Evolutionary conservation across 2,329 filamentous ascomycete species (phyloP).

Genomic region (Ophiostoma tasmaniense): DNA sequence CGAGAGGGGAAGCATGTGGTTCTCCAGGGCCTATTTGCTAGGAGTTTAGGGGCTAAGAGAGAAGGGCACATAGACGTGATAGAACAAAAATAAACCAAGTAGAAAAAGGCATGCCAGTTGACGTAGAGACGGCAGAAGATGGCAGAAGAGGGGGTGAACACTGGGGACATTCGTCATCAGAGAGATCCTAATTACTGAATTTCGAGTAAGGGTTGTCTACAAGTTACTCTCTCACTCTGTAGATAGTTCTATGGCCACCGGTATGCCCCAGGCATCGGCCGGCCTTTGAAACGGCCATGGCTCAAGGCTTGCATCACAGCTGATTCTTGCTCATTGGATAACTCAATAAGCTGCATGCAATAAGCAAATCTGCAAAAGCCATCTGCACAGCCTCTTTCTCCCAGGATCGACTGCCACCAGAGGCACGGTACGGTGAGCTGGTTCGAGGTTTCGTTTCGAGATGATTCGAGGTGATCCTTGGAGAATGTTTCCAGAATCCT

Average conservation of each 20-base stretch:
- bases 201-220: background rate
- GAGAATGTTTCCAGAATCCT: background rate
- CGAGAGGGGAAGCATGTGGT: background rate
- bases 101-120: background rate
- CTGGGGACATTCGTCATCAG: background rate
- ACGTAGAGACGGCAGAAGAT: constrained; percentile 1
- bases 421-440: background rate
- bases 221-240: too few species aligned
- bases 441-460: too few species aligned
- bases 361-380: background rate
- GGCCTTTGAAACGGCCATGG: background rate
- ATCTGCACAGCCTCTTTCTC: background rate
- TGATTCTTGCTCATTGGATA: background rate
- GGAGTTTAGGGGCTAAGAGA: background rate
- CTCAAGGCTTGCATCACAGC: background rate
- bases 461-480: background rate
- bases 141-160: constrained; percentile 1
- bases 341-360: background rate
- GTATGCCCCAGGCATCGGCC: background rate
- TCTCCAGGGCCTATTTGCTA: background rate
- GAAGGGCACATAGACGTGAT: background rate
- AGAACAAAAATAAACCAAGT: background rate
- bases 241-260: too few species aligned
- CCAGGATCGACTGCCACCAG: background rate
- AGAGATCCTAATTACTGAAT: background rate